These are phyloP conservation scores for Moricandia moricandioides DNA, from an alignment of 345 rosid genomes.

Conservation along the genomic window DNA sequence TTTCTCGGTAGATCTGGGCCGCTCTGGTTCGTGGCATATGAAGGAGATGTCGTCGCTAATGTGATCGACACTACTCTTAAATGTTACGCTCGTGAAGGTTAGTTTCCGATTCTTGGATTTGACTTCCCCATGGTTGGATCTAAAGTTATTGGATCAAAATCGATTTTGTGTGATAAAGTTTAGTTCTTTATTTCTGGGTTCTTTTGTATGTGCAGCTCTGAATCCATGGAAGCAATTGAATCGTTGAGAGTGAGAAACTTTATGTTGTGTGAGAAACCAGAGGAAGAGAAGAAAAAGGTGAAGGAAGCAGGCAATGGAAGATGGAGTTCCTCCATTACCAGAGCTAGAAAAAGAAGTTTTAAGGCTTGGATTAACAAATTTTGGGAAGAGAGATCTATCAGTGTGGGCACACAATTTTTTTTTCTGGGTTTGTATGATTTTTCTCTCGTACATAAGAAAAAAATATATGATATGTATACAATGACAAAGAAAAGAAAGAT, in stretches of 20 bases:
- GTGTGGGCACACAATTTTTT: no score
- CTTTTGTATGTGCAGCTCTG: neutral
- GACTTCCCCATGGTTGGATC: constrained; percentile 58
- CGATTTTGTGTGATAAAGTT: neutral
- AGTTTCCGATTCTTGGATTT: constrained; percentile 78
- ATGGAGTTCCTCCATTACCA: constrained; percentile 24
- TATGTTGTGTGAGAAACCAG: constrained; percentile 73
- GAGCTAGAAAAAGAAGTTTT: constrained; percentile 7
- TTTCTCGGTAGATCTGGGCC: constrained; percentile 92
- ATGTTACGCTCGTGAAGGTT: constrained; percentile 79
- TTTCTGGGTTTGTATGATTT: no score
- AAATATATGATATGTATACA: no score
- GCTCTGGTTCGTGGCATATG: constrained; percentile 82
- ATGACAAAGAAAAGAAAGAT: no score
- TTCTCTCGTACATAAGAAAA: no score
- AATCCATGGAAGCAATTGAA: neutral
- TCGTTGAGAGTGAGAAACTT: constrained; percentile 9
- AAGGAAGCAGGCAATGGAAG: constrained; percentile 39
- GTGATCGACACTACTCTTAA: constrained; percentile 81
- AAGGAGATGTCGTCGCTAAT: constrained; percentile 62
- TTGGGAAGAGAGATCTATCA: no score
- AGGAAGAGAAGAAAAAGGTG: constrained; percentile 28
- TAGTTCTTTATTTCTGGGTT: neutral
- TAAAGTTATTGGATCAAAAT: constrained; percentile 39
- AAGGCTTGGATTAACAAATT: no score